Evolutionary conservation across 352 stramenopile species (phyloP), one percentile per base, ranked within the genome.

Genomic region (Phytopythium sindhum): DNA sequence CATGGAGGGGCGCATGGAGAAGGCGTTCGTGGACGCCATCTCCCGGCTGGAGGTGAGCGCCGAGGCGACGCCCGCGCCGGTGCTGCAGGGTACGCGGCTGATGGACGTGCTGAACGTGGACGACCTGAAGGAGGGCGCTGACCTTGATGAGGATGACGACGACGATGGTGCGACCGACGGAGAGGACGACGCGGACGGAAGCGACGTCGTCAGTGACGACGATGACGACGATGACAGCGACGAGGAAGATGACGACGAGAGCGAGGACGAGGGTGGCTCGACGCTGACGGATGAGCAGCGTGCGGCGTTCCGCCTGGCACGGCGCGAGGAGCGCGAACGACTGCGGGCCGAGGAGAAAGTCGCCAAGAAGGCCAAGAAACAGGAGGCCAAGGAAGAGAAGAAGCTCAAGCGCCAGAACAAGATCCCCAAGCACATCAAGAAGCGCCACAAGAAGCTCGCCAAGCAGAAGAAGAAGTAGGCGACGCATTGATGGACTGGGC

Each of bases 361-460:
- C 24, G 85, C 78, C 48, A 93, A 93, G 57, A 98, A 98, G 77
- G 83, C 86, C n/a, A 97, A 98, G 64, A 99, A 99, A 71, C 97
- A 98, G 66, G 76, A 89, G 58, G 86, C 96, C 0, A 99, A 99
- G 70, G 93, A 98, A 57, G 84, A 92, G 53, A 95, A 97, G 61
- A 93, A 91, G 55, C 81, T 93, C 66, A 97, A 98, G 66, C 88
- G 97, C 23, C 87, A 97, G 77, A 97, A 77, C 29, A 99, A 99
- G 72, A 98, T 99, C 61, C 98, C 98, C 48, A 99, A 99, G 80
- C 97, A 99, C 71, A 80, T 99, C 57, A 99, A 99, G 86, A 98
- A 99, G 74, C 87, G 91, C 61, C 92, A 97, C 65, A 98, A 98
- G 69, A 99, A 98, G 65, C 88, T 98, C 60, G 82, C 92, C 0